phyloP scores from a whole-genome alignment of 768 basidiomycete species.

The Phlebiopsis gigantea region DNA sequence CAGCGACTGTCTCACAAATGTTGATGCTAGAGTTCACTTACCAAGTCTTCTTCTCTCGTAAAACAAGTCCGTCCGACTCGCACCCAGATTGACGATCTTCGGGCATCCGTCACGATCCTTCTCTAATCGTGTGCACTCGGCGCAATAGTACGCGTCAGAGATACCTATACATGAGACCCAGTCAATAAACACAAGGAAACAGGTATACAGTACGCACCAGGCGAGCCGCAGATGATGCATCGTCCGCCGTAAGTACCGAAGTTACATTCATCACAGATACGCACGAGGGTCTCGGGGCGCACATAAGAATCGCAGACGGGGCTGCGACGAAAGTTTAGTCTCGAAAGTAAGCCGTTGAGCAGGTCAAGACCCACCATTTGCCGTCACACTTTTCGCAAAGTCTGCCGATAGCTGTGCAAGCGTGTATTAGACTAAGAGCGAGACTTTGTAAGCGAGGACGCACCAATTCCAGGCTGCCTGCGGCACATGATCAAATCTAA shows the following conservation, averaged over 20 bases:
- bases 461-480: constrained; percentile 95
- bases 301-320: constrained; percentile 99
- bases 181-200: background rate
- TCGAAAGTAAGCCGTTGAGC: background rate
- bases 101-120: constrained; percentile 98
- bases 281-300: constrained; percentile 93
- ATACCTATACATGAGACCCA: constrained; percentile 56
- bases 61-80: constrained; percentile 87
- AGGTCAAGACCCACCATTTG: constrained; percentile 71
- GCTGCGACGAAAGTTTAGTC: constrained; percentile 35
- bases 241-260: constrained; percentile 97
- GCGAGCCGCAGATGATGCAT: constrained; percentile 96
- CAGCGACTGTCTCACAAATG: background rate
- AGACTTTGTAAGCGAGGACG: constrained; percentile 24
- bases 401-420: constrained; percentile 82
- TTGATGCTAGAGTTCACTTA: constrained; percentile 27
- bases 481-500: constrained; percentile 97
- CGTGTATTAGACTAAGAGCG: constrained; percentile 2
- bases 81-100: constrained; percentile 96
- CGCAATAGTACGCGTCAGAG: constrained; percentile 98
- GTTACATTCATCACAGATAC: constrained; percentile 99
- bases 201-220: constrained; percentile 49
- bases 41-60: constrained; percentile 86
- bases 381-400: constrained; percentile 99
- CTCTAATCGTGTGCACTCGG: constrained; percentile 93